Percentiles rank a stretch among this genome's conserved stretches.
Evolutionary conservation across 345 rosid species (phyloP).

Genomic region (Dipteronia sinensis): DNA sequence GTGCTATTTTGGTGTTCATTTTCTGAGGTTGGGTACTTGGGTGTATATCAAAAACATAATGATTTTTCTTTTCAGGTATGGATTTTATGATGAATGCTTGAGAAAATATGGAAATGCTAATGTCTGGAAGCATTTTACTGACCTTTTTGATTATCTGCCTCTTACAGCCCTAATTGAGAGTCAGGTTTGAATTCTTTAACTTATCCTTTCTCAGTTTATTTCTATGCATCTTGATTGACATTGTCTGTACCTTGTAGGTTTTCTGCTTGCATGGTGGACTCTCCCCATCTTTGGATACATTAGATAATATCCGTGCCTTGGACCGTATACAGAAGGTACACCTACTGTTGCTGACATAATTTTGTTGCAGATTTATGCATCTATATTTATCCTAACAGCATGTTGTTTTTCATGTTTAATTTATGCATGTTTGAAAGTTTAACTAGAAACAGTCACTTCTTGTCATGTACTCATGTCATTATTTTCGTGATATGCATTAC

Average conservation of each 20-base stretch:
- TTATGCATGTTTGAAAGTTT: not conserved
- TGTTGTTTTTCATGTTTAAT: not conserved
- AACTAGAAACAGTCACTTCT: not conserved
- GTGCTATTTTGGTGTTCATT: slow-evolving; percentile 8
- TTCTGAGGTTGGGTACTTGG: not conserved
- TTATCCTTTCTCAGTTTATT: not conserved
- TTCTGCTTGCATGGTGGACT: slow-evolving; percentile 94
- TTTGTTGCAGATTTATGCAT: not conserved
- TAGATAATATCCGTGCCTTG: slow-evolving; percentile 78
- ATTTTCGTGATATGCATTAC: not conserved
- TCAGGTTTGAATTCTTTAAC: slow-evolving; percentile 42
- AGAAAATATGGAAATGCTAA: slow-evolving; percentile 70
- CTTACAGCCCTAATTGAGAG: slow-evolving; percentile 63
- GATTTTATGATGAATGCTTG: slow-evolving; percentile 65
- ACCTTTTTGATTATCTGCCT: slow-evolving; percentile 63
- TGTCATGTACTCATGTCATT: not conserved
- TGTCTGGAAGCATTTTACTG: slow-evolving; percentile 64
- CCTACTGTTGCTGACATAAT: not conserved
- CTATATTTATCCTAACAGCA: not conserved
- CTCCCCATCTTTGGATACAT: slow-evolving; percentile 83
- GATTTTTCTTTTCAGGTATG: slow-evolving; percentile 46
- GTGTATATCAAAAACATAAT: not conserved
- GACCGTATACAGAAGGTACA: slow-evolving; percentile 89
- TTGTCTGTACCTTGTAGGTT: slow-evolving; percentile 30
- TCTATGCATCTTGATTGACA: slow-evolving; percentile 16